Evolutionary conservation across 2,329 filamentous ascomycete species (phyloP), one percentile per base, ranked within the genome.

Genomic region (Phaeosphaeria sp.): DNA sequence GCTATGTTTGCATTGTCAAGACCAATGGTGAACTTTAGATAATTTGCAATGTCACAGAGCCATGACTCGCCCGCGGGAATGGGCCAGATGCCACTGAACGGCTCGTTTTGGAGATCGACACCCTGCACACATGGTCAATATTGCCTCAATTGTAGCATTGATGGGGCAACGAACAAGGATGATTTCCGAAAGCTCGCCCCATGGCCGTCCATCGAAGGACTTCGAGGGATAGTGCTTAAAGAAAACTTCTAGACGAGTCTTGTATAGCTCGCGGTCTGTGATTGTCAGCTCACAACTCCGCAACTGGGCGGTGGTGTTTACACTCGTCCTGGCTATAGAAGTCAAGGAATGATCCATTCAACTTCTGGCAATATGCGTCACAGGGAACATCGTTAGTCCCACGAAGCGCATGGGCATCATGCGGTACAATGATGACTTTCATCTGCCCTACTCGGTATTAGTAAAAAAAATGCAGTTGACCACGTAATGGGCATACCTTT

Each of bases 361-460:
- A 59, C 27, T 68, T 68, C 51, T 73, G 52, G 54, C 74, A 77
- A 33, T 77, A 77, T 5, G 67, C 73, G 53, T 77, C 74, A 46
- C 74, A 77, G 0, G 72, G 68, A 0, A 71, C 66, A 22, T 66
- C 63, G n/a, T 75, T 73, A 1, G 67, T 58, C 2, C 65, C 71
- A 4, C 71, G 63, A 23, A 77, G 68, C 2, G 72, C 72, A 54
- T 75, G 72, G 3, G 72, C 68, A 53, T 77, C 71, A 47, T 77
- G 74, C 0, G 74, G 74, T 25, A 66, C 72, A 20, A 77, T 72
- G 21, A 77, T 74, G 51, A 77, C 74, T 56, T 77, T 77, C 42
- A 73, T 58, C 36, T 72, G 65, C 18, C 74, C 72, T 74, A 46
- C 3, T 33, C 23, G 9, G 10, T 55, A 39, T 58, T 41, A 25